A percentile compares a stretch with the other conserved stretches of the same genome.
These are phyloP conservation scores for Tuber brumale DNA, from an alignment of 495 filamentous ascomycete species.

Conservation along the genomic window DNA sequence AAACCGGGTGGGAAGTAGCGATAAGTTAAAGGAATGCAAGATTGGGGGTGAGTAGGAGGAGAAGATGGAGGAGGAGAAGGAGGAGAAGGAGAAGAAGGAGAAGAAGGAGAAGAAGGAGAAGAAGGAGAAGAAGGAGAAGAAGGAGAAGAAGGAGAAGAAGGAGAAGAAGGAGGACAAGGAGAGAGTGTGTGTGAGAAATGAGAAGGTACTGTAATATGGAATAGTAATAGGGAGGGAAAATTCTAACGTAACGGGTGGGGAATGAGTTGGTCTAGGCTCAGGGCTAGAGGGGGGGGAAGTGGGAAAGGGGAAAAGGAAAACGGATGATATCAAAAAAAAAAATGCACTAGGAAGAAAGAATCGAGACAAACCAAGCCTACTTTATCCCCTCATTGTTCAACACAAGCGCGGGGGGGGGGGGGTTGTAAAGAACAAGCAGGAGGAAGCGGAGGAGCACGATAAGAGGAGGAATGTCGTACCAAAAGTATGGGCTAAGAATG, in stretches of 20 bases:
- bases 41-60: not conserved
- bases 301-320: not conserved
- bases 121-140: not conserved
- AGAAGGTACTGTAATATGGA: not conserved
- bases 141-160: not conserved
- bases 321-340: not conserved
- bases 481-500: not conserved
- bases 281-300: not conserved
- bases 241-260: not conserved
- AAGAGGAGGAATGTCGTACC: not conserved
- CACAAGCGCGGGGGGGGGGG: not conserved
- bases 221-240: not conserved
- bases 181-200: not conserved
- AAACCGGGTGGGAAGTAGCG: not conserved
- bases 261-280: not conserved
- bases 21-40: not conserved
- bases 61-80: not conserved
- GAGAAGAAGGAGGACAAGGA: not conserved
- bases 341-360: not conserved
- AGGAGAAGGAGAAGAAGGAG: not conserved
- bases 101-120: not conserved
- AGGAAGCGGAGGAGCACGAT: not conserved
- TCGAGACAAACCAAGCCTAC: not conserved
- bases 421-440: not conserved
- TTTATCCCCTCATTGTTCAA: not conserved